Percentiles rank a stretch among this genome's conserved stretches.
phyloP scores from a whole-genome alignment of 2,329 filamentous ascomycete genomes.

The Penicillium expansum region DNA sequence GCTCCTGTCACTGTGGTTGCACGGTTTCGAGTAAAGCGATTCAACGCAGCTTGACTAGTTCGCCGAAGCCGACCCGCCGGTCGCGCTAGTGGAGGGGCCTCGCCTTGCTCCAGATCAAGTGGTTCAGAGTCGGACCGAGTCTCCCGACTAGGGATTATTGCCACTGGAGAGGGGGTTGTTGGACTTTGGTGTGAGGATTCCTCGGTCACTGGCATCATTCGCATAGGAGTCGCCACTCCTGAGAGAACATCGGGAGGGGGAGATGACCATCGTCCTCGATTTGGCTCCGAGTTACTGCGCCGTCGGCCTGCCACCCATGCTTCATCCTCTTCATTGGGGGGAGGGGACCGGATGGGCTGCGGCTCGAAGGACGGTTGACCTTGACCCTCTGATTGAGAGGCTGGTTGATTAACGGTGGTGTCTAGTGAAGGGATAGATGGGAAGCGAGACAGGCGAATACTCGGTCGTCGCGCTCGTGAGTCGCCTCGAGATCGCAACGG shows the following conservation, averaged over 20 bases:
- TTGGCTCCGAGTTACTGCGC: conserved; percentile 44
- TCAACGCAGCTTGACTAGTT: conserved; percentile 33
- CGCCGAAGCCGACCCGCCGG: conserved; percentile 29
- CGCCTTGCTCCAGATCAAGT: conserved; percentile 11
- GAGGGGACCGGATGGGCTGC: conserved; percentile 14
- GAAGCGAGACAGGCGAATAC: conserved; percentile 30
- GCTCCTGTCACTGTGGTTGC: conserved; percentile 31
- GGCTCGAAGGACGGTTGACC: conserved; percentile 18
- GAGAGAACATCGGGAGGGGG: conserved; percentile 22
- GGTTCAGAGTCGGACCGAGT: conserved; percentile 1
- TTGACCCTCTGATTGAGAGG: conserved; percentile 6
- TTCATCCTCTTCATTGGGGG: conserved; percentile 27
- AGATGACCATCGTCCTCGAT: conserved; percentile 34
- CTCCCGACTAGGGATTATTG: background rate
- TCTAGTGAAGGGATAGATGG: conserved; percentile 20
- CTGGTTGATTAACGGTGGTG: conserved; percentile 8
- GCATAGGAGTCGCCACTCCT: conserved; percentile 29
- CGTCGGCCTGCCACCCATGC: conserved; percentile 32
- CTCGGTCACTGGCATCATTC: conserved; percentile 33
- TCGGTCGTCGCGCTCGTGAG: conserved; percentile 32
- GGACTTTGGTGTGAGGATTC: conserved; percentile 28
- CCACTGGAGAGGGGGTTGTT: conserved; percentile 1
- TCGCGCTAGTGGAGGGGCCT: conserved; percentile 16
- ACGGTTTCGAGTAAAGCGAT: conserved; percentile 34
- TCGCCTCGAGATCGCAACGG: conserved; percentile 20